Evolutionary conservation across 2,329 filamentous ascomycete genomes (phyloP).

Genomic region (Juglanconis sp.): DNA sequence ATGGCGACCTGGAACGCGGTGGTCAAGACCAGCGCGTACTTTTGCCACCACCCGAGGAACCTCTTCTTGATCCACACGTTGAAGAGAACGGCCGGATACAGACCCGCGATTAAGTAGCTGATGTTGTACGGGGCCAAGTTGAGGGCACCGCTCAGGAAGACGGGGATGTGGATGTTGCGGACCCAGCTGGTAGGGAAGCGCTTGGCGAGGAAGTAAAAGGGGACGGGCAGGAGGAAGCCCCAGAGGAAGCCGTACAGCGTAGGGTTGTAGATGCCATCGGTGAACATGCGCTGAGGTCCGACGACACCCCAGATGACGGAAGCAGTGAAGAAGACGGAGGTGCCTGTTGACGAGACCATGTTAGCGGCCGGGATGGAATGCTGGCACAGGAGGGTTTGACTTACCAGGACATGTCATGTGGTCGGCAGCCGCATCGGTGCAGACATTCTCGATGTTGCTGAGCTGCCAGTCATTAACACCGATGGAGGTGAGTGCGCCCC

Average conservation of each 20-base stretch:
- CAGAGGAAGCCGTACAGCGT: conserved; percentile 49
- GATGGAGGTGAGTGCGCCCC: conserved; percentile 49
- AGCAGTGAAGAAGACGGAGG: conserved; percentile 56
- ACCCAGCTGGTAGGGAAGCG: conserved; percentile 23
- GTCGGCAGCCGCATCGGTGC: conserved; percentile 44
- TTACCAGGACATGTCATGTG: conserved; percentile 45
- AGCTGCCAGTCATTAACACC: conserved; percentile 48
- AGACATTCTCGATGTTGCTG: conserved; percentile 46
- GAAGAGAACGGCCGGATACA: conserved; percentile 45
- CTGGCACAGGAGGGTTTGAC: background rate
- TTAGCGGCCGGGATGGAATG: background rate
- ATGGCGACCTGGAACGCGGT: conserved; percentile 49
- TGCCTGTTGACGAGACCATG: conserved; percentile 24
- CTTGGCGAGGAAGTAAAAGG: conserved; percentile 15
- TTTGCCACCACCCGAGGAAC: conserved; percentile 47
- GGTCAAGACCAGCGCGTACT: conserved; percentile 54
- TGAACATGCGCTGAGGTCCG: conserved; percentile 48
- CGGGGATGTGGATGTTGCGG: conserved; percentile 46
- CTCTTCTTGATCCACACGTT: conserved; percentile 46
- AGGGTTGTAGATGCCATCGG: conserved; percentile 44
- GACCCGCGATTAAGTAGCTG: conserved; percentile 35
- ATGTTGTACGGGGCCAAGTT: conserved; percentile 50
- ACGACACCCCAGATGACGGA: conserved; percentile 55
- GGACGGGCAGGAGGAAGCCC: conserved; percentile 37
- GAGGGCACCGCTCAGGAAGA: conserved; percentile 44